phyloP scores from a whole-genome alignment of 306 rosid species.

The Morella rubra region DNA sequence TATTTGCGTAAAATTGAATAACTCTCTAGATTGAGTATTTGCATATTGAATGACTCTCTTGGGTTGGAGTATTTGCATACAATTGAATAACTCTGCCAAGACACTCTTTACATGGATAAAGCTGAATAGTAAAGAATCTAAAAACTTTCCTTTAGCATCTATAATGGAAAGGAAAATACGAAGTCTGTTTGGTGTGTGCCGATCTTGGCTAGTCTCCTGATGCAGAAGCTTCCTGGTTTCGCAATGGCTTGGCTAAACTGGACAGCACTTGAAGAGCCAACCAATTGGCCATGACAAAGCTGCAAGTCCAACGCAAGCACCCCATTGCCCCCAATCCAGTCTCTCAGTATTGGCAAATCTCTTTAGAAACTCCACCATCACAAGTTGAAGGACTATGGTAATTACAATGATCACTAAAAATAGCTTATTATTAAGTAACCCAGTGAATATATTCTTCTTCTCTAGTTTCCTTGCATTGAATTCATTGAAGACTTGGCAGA shows the following conservation, averaged over 20 bases:
- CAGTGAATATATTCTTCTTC: slow-evolving; percentile 68
- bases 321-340: slow-evolving; percentile 66
- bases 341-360: slow-evolving; percentile 77
- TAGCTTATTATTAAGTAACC: slow-evolving; percentile 53
- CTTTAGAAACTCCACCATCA: slow-evolving; percentile 81
- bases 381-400: slow-evolving; percentile 68
- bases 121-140: not conserved
- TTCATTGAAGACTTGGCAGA: slow-evolving; percentile 88
- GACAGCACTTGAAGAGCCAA: slow-evolving; percentile 59
- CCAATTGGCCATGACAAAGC: slow-evolving; percentile 83
- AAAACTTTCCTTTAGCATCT: not conserved
- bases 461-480: slow-evolving; percentile 81
- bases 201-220: not conserved
- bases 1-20: no score
- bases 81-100: no score
- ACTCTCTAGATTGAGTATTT: no score
- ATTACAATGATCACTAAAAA: slow-evolving; percentile 73
- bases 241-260: slow-evolving; percentile 47
- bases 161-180: not conserved
- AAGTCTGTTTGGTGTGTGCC: not conserved
- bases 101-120: not conserved
- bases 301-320: slow-evolving; percentile 52
- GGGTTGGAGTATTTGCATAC: no score
- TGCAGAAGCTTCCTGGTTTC: not conserved
- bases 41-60: no score